Evolutionary conservation across 768 basidiomycete genomes (phyloP).

Genomic region (Suillus weaverae): DNA sequence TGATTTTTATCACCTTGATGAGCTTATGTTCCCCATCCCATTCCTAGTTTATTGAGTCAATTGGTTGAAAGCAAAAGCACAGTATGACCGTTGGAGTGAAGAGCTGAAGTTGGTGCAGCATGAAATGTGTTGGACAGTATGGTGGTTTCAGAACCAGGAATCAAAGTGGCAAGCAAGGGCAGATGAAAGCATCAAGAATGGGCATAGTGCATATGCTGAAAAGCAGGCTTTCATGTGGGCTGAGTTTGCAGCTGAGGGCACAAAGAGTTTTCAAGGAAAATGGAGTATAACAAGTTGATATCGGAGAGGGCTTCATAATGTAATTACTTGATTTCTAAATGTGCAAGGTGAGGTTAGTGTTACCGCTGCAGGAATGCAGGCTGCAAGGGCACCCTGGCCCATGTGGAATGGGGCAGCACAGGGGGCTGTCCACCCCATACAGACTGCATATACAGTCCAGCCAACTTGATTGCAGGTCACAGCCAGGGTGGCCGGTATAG

Average conservation of each 20-base stretch:
- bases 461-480: too few relatives aligned
- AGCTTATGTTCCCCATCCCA: not conserved
- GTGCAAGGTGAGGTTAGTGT: too few relatives aligned
- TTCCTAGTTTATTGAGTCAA: slow-evolving; percentile 2
- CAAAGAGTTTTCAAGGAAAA: too few relatives aligned
- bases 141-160: slow-evolving; percentile 11
- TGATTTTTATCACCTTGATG: not conserved
- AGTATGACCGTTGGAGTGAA: slow-evolving; percentile 18
- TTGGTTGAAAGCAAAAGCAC: slow-evolving; percentile 17
- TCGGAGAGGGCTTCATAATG: not conserved
- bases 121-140: slow-evolving; percentile 21
- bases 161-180: not conserved
- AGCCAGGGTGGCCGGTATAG: too few relatives aligned
- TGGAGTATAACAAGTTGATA: too few relatives aligned
- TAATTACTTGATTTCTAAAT: not conserved
- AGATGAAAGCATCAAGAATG: not conserved
- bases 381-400: too few relatives aligned
- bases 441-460: too few relatives aligned
- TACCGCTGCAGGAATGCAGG: too few relatives aligned
- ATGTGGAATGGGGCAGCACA: too few relatives aligned
- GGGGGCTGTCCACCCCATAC: too few relatives aligned
- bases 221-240: not conserved
- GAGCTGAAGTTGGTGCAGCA: slow-evolving; percentile 16
- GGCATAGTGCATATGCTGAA: not conserved
- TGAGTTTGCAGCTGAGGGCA: too few relatives aligned